phyloP scores from a whole-genome alignment of 1,139 yeast genomes.

The Nadsonia commutata region DNA sequence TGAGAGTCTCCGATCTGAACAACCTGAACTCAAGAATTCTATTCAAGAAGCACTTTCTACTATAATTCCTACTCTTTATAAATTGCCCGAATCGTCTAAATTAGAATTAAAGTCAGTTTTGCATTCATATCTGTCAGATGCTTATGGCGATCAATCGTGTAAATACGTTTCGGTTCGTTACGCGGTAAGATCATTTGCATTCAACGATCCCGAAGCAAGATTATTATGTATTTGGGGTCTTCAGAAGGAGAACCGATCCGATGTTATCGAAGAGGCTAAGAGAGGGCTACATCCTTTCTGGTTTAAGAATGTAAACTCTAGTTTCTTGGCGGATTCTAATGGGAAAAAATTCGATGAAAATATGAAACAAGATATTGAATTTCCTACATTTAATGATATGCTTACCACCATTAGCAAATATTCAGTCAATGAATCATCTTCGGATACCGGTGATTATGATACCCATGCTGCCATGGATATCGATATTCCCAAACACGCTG shows the following conservation, averaged over 20 bases:
- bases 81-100: conserved; percentile 29
- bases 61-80: conserved; percentile 35
- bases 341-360: conserved; percentile 6
- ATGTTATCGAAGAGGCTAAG: conserved; percentile 66
- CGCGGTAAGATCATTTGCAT: conserved; percentile 50
- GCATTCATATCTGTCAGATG: conserved; percentile 24
- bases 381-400: conserved; percentile 21
- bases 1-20: conserved; percentile 18
- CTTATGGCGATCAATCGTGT: conserved; percentile 24
- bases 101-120: conserved; percentile 32
- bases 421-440: background rate
- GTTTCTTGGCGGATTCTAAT: conserved; percentile 7
- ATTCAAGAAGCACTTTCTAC: conserved; percentile 62
- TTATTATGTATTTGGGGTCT: conserved; percentile 55
- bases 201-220: conserved; percentile 56
- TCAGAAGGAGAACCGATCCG: conserved; percentile 41
- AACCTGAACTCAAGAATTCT: conserved; percentile 30
- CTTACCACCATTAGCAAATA: conserved; percentile 6
- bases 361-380: conserved; percentile 9
- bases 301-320: conserved; percentile 27
- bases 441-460: background rate
- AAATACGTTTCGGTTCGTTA: conserved; percentile 55
- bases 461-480: background rate
- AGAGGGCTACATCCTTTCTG: conserved; percentile 74
- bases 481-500: conserved; percentile 7